A percentile compares a stretch with the other conserved stretches of the same genome.
Evolutionary conservation across 2,329 filamentous ascomycete species (phyloP).

Genomic region (Fusarium sp.): DNA sequence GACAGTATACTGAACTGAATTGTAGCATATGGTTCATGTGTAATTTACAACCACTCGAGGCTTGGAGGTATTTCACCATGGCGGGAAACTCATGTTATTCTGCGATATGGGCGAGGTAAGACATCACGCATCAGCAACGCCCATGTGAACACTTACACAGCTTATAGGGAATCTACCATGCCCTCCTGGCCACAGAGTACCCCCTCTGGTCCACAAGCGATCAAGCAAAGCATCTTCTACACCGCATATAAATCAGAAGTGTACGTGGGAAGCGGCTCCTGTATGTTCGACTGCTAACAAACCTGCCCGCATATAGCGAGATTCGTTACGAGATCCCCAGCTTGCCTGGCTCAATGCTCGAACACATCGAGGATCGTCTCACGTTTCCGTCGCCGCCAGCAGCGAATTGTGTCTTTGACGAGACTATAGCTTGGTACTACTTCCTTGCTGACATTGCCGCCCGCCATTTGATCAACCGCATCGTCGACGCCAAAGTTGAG

Average conservation of each 20-base stretch:
- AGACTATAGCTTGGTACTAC: background rate
- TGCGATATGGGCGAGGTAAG: background rate
- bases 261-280: background rate
- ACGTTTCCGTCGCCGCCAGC: background rate
- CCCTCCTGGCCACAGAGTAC: background rate
- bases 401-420: background rate
- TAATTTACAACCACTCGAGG: background rate
- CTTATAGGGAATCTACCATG: background rate
- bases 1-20: accelerated
- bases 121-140: too few species aligned
- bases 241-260: background rate
- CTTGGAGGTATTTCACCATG: background rate
- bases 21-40: background rate
- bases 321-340: background rate
- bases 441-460: background rate
- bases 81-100: background rate
- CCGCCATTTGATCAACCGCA: background rate
- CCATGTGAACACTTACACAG: background rate
- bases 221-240: background rate
- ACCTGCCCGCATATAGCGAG: background rate
- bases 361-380: background rate
- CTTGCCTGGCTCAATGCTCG: background rate
- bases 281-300: background rate
- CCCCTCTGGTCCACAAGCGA: background rate
- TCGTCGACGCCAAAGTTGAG: background rate